A percentile compares a stretch with the other conserved stretches of the same genome.
Evolutionary conservation across 2,329 filamentous ascomycete genomes (phyloP).

Genomic region (Hymenoscyphus linearis): DNA sequence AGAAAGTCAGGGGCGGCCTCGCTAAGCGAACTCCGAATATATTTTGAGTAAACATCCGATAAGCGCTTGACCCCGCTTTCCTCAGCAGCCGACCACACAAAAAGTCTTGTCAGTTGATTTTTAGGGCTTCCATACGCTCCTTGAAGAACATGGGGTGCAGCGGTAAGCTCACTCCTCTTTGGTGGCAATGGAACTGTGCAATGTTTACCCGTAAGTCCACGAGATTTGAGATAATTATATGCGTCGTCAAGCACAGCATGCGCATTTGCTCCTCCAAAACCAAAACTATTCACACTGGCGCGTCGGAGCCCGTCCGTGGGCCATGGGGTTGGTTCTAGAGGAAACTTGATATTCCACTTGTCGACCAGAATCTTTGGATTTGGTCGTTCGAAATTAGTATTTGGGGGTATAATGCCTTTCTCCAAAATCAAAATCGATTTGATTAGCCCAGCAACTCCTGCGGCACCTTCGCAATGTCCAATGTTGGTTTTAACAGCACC

Average conservation of each 20-base stretch:
- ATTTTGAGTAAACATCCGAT: not conserved
- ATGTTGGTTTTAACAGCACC: constrained; percentile 33
- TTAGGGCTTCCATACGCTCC: not conserved
- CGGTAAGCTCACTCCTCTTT: not conserved
- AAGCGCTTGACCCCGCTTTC: constrained; percentile 1
- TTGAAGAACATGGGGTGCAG: not conserved
- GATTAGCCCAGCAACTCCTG: constrained; percentile 34
- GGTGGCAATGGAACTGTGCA: not conserved
- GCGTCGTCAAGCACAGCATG: constrained; percentile 20
- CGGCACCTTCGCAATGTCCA: constrained; percentile 33
- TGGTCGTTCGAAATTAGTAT: constrained; percentile 34
- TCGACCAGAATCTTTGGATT: constrained; percentile 31
- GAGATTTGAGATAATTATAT: constrained; percentile 20
- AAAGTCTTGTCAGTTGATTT: not conserved
- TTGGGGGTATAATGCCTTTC: constrained; percentile 37
- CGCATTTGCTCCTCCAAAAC: constrained; percentile 24
- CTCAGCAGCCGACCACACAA: constrained; percentile 6
- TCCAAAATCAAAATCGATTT: constrained; percentile 38
- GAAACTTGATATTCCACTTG: constrained; percentile 29
- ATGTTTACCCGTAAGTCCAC: constrained; percentile 6
- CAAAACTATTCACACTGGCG: constrained; percentile 25
- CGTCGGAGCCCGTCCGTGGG: constrained; percentile 13
- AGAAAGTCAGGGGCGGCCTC: not conserved
- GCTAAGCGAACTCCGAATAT: not conserved
- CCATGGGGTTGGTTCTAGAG: constrained; percentile 8